Base-by-base conservation (phyloP, 129 eudicot species). In the Glebionis coronaria region DNA sequence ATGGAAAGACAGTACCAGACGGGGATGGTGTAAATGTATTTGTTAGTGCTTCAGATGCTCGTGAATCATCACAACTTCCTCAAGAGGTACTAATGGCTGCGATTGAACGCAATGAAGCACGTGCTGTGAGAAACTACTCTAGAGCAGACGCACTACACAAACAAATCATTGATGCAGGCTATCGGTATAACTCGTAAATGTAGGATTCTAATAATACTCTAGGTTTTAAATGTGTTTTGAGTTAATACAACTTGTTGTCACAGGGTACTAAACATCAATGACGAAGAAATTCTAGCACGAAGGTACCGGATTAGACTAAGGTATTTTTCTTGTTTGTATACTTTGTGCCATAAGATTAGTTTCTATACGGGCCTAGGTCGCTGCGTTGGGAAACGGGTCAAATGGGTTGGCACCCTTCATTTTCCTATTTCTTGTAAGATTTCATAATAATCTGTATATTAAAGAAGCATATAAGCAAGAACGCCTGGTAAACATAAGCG, bases 11-110 rank as follows among this genome's bases (percentile, higher is more conserved):
- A 38, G 95, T 90, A 45, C 95, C 91, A 20, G 97, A 90, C 60
- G 97, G 97, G 20, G 97, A 90, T 81, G 81, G 87, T 8, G 73
- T 87, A 61, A 90, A 85, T 1, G 97, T 90, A 9, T 90, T 82
- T 54, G 95, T 90, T 28, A 87, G 84, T 42, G 67, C 81, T 7
- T 59, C 20, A 5, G 83, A 90, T 69, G 71, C 93, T 60, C 81
- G 86, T 57, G 96, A 89, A 59, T 76, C 94, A 0, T 74, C 96
- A 4, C 70, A 20, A 53, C 88, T 86, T 69, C 97, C 97, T 16
- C 76, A 63, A 69, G 84, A 82, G 12, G 86, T 86, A 12, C 88
- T 68, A 60, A 40, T 70, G 56, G 90, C 94, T 16, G 86, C 84
- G 13, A 82, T 72, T 15, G 78, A 86, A 73, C 66, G 94, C 79